Evolutionary conservation across 495 filamentous ascomycete species (phyloP).

Genomic region (Glonium stellatum): DNA sequence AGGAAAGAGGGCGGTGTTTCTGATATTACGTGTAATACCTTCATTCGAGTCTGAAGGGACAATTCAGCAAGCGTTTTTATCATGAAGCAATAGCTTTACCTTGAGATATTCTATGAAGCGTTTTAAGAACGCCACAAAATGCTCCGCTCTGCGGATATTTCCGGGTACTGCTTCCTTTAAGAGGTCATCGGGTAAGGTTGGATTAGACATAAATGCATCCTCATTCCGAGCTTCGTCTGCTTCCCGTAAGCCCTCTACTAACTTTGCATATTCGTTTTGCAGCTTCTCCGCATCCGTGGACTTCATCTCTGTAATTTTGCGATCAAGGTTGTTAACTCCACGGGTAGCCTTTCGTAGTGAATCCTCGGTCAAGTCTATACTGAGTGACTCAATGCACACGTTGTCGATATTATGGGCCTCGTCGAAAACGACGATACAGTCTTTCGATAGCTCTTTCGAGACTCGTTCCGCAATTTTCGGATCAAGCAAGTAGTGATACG

Average conservation of each 20-base stretch:
- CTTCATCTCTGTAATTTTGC: constrained; percentile 87
- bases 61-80: no score
- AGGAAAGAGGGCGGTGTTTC: constrained; percentile 95
- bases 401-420: constrained; percentile 99
- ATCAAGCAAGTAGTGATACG: constrained; percentile 96
- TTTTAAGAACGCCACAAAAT: constrained; percentile 92
- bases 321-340: constrained; percentile 83
- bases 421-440: constrained; percentile 98
- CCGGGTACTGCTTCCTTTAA: constrained; percentile 92
- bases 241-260: constrained; percentile 85
- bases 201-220: constrained; percentile 95
- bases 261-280: constrained; percentile 89
- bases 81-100: no score
- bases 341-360: constrained; percentile 80
- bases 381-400: constrained; percentile 96
- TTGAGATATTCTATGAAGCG: constrained; percentile 97
- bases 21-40: constrained; percentile 91
- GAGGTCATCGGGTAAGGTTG: constrained; percentile 72
- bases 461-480: constrained; percentile 97
- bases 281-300: constrained; percentile 84
- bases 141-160: constrained; percentile 92
- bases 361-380: constrained; percentile 93
- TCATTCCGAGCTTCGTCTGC: constrained; percentile 84
- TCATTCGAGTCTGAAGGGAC: constrained; percentile 69
- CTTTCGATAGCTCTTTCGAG: constrained; percentile 91